phyloP scores from a whole-genome alignment of 331 rosid species.

The Saraca asoca region DNA sequence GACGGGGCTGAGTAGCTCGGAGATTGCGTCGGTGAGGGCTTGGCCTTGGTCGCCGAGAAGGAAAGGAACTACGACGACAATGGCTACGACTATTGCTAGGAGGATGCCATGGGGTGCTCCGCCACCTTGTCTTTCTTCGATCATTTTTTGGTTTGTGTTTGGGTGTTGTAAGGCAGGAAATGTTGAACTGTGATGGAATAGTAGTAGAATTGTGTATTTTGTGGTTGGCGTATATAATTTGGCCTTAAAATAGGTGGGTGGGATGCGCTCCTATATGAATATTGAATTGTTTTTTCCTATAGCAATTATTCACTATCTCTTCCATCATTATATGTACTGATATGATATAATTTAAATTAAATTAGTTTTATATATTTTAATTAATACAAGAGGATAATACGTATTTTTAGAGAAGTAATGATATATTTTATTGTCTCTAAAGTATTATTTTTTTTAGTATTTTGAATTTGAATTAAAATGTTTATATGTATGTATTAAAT shows the following conservation, averaged over 20 bases:
- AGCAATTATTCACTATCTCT: too few species aligned
- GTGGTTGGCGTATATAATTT: not conserved
- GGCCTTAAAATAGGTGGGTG: conserved; percentile 29
- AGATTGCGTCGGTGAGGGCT: conserved; percentile 68
- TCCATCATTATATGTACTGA: too few species aligned
- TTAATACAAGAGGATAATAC: too few species aligned
- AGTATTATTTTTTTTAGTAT: too few species aligned
- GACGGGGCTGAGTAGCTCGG: conserved; percentile 76
- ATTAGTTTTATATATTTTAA: too few species aligned
- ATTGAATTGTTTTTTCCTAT: not conserved
- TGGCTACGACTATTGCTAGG: conserved; percentile 61
- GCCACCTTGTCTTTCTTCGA: conserved; percentile 49
- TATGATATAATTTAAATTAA: too few species aligned
- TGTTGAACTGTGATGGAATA: not conserved
- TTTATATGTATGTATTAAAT: too few species aligned
- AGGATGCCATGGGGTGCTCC: conserved; percentile 80
- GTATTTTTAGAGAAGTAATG: too few species aligned
- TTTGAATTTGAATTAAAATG: too few species aligned
- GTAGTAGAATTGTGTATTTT: not conserved
- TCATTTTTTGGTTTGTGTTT: too few species aligned
- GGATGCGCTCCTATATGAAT: conserved; percentile 24
- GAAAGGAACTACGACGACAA: conserved; percentile 63
- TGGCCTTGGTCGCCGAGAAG: conserved; percentile 72
- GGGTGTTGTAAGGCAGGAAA: not conserved
- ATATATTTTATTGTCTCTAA: too few species aligned